Evolutionary conservation across 2,329 filamentous ascomycete genomes (phyloP), one percentile per base, ranked within the genome.

Genomic region (Huntiella bhutanensis): DNA sequence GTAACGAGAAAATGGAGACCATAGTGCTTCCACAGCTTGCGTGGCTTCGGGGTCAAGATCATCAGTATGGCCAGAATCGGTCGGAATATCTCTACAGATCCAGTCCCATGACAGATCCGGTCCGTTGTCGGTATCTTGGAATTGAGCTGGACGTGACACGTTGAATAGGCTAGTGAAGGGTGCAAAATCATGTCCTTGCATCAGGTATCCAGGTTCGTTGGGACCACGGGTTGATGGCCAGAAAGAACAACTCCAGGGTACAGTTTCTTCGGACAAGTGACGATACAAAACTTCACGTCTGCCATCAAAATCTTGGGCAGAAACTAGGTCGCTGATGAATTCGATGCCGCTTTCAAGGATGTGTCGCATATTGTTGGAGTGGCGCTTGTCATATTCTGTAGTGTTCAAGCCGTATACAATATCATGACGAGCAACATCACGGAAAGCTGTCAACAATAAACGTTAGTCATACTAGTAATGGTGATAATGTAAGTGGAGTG

Each of bases 381-480:
- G 45, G 13, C 45, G 45, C 16, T 47, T 41, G 13, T 44, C 41
- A 33, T 47, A 50, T 16, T 47, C 45, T 3, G 47, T 41, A 41
- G 38, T 34, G 33, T 50, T 17, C 13, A 41, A 43, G 10, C 49
- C 49, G 17, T 50, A 50, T 28, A 43, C 38, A 34, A 50, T 28
- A 12, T 50, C 49, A 45, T 50, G 42, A 35, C 49, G 49, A 10
- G 49, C 49, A n/a, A 50, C 45, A n/a, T 47, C 33, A 13, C 49
- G 49, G 22, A 50, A 50, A 33, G 45, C 49, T 50, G 28, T 8
- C 4, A 47, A 6, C 37, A 28, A 33, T 7, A 22, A 17, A 45
- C 13, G 16, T 44, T 38, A 50, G 40, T 37, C 16, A 39, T n/a
- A 46, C 5, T 8, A 19, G 12, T 7, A 15, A 4, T 6, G 5